Base-by-base conservation (phyloP, 306 rosid genomes). In the Malus domestica region DNA sequence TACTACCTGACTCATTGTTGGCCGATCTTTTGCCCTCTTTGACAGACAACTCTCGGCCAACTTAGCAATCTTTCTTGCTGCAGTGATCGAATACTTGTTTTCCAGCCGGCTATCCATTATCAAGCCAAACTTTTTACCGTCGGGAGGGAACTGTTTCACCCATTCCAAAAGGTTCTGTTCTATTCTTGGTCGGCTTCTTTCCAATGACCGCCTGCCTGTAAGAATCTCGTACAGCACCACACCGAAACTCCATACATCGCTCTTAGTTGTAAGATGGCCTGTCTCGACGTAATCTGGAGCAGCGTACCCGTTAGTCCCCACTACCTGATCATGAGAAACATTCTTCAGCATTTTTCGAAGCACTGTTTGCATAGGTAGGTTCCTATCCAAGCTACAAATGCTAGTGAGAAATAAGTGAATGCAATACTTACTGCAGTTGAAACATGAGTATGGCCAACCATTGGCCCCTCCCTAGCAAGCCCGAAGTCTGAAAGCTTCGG, bases 401-500 rank as follows among this genome's bases (percentile, higher is more conserved):
- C 51, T 60, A 35, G 19, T 45, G 20, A 60, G 33, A 68, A 64
- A 51, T 19, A 77, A 44, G 71, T 6, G 49, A 19, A 80, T 73
- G 73, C 46, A 65, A 74, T 49, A 79, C 96, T 90, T 89, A 93
- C 97, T 46, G 92, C 96, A 22, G 97, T 93, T 57, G 97, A 93
- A 82, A 93, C 97, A 83, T 93, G 97, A 52, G 96, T 89, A 52
- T 74, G 83, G 4, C 96, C 97, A 14, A 81, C 83, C 69, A 65
- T 73, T 12, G 97, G 97, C 35, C 97, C 97, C 82, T 93, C 94
- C 85, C 97, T 82, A 13, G 96, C 97, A 67, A 93, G 96, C 80
- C 97, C 97, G 1, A 93, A 93, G 86, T 93, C 97, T 3, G 97
- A 93, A 78, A 93, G 97, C 76, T 87, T 93, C 40, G 96, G 90